These are phyloP conservation scores for Colletotrichum echinochloae DNA, from an alignment of 2,329 filamentous ascomycete genomes.

Conservation along the genomic window DNA sequence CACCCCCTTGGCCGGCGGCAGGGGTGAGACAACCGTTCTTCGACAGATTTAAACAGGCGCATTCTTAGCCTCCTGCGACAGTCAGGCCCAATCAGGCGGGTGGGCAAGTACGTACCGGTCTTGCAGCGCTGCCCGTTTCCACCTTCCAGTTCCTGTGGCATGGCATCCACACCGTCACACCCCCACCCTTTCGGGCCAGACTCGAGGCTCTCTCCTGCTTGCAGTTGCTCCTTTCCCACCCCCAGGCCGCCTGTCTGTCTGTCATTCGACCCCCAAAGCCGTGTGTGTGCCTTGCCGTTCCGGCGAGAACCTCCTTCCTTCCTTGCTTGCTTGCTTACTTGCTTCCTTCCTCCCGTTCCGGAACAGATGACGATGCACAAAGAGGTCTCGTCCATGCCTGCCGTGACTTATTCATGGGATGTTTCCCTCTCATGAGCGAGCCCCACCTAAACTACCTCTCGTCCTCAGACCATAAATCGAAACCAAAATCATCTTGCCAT, in stretches of 20 bases:
- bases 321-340: constrained; percentile 1
- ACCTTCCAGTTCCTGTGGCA: neutral
- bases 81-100: constrained; percentile 20
- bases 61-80: constrained; percentile 23
- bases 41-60: constrained; percentile 29
- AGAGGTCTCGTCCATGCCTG: neutral
- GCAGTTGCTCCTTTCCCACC: neutral
- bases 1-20: constrained; percentile 11
- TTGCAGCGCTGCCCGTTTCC: neutral
- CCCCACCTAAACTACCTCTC: neutral
- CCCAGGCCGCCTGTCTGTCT: neutral
- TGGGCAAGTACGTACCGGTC: neutral
- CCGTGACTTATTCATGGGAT: constrained; percentile 15
- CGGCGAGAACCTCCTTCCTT: constrained; percentile 11
- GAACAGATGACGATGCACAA: neutral
- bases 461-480: neutral
- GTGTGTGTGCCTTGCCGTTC: neutral
- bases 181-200: neutral
- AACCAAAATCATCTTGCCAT: constrained; percentile 14
- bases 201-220: neutral
- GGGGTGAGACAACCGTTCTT: constrained; percentile 40
- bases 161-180: neutral
- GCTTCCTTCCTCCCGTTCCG: constrained; percentile 5
- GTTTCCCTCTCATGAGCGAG: neutral
- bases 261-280: neutral